phyloP scores from a whole-genome alignment of 2,329 filamentous ascomycete genomes.

The Coniochaeta ligniaria region DNA sequence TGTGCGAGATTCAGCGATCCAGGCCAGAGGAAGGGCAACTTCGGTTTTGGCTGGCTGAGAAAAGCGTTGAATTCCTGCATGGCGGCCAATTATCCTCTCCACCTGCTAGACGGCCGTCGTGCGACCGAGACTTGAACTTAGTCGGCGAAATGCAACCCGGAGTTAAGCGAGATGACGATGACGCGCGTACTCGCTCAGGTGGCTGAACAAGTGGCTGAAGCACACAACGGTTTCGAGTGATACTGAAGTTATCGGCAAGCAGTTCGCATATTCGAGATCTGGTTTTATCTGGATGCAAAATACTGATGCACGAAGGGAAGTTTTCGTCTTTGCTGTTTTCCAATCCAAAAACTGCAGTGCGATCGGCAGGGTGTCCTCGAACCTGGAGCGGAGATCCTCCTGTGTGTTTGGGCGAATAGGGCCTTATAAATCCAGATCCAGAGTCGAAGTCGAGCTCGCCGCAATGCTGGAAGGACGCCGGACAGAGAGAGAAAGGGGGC shows the following conservation, averaged over 20 bases:
- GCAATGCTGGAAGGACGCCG: neutral
- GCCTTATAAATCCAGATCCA: neutral
- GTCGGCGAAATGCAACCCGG: neutral
- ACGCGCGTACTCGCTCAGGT: neutral
- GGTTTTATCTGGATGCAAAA: neutral
- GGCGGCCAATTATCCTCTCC: neutral
- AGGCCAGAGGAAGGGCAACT: conserved; percentile 18
- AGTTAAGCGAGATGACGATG: neutral
- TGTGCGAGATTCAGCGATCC: conserved; percentile 17
- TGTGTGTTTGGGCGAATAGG: neutral
- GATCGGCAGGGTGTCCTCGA: neutral
- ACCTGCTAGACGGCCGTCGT: neutral
- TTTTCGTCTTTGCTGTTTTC: neutral
- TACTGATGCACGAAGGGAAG: neutral
- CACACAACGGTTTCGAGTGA: neutral
- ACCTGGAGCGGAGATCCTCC: neutral
- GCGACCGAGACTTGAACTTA: neutral
- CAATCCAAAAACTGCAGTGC: neutral
- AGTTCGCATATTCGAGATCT: neutral
- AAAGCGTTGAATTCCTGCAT: conserved; percentile 20
- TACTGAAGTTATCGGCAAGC: neutral
- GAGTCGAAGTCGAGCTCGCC: neutral
- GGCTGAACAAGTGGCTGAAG: too few relatives aligned
- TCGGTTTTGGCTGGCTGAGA: conserved; percentile 16
- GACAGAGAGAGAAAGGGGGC: neutral